Evolutionary conservation across 1,284 basidiomycete genomes (phyloP).

Genomic region (Microbotryomycetes sp.): DNA sequence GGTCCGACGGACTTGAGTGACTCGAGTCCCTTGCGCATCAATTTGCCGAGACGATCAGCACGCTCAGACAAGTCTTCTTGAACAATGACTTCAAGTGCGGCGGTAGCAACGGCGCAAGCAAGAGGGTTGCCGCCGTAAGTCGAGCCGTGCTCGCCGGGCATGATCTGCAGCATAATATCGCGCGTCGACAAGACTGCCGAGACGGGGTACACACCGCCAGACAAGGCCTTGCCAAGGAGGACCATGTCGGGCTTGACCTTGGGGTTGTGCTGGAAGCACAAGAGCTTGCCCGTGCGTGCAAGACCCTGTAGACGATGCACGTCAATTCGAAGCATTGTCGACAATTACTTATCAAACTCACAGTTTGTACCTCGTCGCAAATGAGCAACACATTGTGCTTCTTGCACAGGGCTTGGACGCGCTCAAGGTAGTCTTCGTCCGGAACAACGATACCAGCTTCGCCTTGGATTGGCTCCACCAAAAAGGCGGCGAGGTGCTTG

Average conservation of each 20-base stretch:
- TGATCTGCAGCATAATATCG: slow-evolving; percentile 88
- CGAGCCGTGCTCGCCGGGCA: slow-evolving; percentile 96
- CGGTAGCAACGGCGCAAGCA: slow-evolving; percentile 87
- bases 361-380: slow-evolving; percentile 94
- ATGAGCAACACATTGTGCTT: slow-evolving; percentile 91
- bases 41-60: slow-evolving; percentile 67
- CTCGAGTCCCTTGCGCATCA: slow-evolving; percentile 65
- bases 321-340: no score
- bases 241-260: slow-evolving; percentile 84
- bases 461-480: slow-evolving; percentile 96
- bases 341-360: slow-evolving; percentile 2
- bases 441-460: slow-evolving; percentile 96
- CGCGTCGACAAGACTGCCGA: slow-evolving; percentile 85
- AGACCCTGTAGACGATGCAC: slow-evolving; percentile 54
- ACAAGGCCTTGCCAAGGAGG: slow-evolving; percentile 90
- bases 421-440: slow-evolving; percentile 73
- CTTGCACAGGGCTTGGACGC: slow-evolving; percentile 76
- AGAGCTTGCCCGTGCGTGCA: slow-evolving; percentile 73
- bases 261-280: slow-evolving; percentile 76
- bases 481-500: slow-evolving; percentile 78
- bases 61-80: slow-evolving; percentile 77
- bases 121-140: slow-evolving; percentile 79
- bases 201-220: slow-evolving; percentile 94
- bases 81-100: slow-evolving; percentile 78
- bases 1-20: slow-evolving; percentile 33